Percentiles rank a stretch among this genome's conserved stretches.
These are phyloP conservation scores for Yamadazyma mexicana DNA, from an alignment of 1,139 yeast species.

Conservation along the genomic window DNA sequence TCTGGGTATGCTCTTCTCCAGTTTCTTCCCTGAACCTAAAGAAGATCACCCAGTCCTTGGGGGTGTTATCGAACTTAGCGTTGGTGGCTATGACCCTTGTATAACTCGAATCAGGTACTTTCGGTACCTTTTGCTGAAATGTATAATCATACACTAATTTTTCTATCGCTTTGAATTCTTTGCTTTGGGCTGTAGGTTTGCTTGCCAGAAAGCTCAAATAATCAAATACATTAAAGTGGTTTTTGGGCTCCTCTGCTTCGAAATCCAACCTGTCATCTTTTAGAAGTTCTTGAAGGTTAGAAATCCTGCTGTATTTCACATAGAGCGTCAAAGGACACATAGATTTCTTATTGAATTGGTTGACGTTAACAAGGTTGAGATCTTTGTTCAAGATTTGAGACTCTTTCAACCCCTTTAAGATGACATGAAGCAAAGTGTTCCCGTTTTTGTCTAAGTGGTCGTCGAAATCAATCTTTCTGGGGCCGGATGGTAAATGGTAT, in stretches of 20 bases:
- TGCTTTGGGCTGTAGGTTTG: conserved; percentile 31
- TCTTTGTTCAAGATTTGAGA: conserved; percentile 34
- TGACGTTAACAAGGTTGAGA: conserved; percentile 51
- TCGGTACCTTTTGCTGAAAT: conserved; percentile 27
- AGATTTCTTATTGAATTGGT: conserved; percentile 58
- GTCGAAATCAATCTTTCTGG: conserved; percentile 36
- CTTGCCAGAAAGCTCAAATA: conserved; percentile 36
- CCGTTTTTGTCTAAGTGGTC: conserved; percentile 75
- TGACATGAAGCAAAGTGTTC: conserved; percentile 73
- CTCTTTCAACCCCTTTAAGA: conserved; percentile 46
- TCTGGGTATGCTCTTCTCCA: conserved; percentile 20
- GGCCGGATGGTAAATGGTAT: conserved; percentile 12
- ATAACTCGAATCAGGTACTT: conserved; percentile 4
- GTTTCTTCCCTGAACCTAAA: conserved; percentile 15
- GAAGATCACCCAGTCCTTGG: conserved; percentile 37
- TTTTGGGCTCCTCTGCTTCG: conserved; percentile 39
- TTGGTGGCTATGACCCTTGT: conserved; percentile 28
- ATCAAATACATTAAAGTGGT: conserved; percentile 46
- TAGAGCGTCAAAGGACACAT: conserved; percentile 72
- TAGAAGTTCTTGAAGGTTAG: conserved; percentile 53
- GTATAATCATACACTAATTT: conserved; percentile 41
- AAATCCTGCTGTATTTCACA: conserved; percentile 67
- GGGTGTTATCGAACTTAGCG: conserved; percentile 33
- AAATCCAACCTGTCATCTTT: conserved; percentile 47
- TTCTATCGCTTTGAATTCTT: conserved; percentile 37